Base-by-base conservation (phyloP, 768 basidiomycete genomes). In the Tulasnella sp. region DNA sequence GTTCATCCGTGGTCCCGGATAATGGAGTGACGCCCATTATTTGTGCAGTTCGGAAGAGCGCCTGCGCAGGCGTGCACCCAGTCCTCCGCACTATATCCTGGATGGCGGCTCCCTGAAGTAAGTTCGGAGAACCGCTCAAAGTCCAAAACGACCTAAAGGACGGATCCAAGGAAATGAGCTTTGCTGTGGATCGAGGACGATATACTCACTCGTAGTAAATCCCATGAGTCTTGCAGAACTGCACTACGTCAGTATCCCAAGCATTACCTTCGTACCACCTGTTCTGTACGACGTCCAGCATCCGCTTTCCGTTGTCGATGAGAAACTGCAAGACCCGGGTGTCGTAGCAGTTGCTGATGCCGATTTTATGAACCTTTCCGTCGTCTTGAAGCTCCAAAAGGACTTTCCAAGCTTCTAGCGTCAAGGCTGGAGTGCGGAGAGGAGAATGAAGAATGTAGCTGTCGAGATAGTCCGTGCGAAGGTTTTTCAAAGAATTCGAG, bases 71-170 rank as follows among this genome's bases (percentile, higher is more conserved):
- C 0, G 92, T 91, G 76, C 88, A 85, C 0, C 84, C 82, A 34
- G 87, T 83, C 31, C 82, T 83, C 22, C 84, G 77, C 0, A 89
- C 87, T 17, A 91, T 83, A 3, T 83, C 78, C 22, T 82, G 79
- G 5, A 91, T 80, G 1, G 83, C 80, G 0, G 86, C 87, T 80
- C 90, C 86, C 3, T 81, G 74, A 5, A 93, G 83, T 11, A 94
- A 83, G 19, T 80, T 84, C 4, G 92, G 90, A 2, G 92, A 91
- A n/a, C 92, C 91, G 0, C 91, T 87, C 31, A 96, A 83, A 31
- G 94, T 94, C 93, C 94, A 94, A 82, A 95, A 94, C 19, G 93
- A 93, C 79, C 93, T 93, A 79, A n/a, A n/a, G 36, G 67, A 38
- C 38, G 69, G 31, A 45, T 12, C 11, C 7, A 25, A 3, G 73